Percentiles rank a stretch among this genome's conserved stretches.
Evolutionary conservation across 108 stramenopile species (phyloP).

Genomic region (Nitzschia sp.): DNA sequence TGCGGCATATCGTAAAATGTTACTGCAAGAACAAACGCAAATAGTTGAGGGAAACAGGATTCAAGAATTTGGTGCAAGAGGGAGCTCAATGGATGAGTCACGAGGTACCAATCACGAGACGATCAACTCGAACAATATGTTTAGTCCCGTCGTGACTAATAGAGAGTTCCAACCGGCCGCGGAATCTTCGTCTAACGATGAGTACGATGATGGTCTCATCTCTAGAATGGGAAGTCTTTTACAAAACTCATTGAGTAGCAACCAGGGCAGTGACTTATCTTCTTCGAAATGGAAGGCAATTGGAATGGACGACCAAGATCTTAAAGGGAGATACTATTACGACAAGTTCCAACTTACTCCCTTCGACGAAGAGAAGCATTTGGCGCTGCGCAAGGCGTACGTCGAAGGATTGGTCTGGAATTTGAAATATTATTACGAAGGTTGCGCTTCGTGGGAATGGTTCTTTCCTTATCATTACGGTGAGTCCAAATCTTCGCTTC

Average conservation of each 20-base stretch:
- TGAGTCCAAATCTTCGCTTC: no score
- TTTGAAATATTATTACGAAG: slow-evolving; percentile 92
- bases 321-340: slow-evolving; percentile 90
- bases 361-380: slow-evolving; percentile 83
- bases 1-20: slow-evolving; percentile 65
- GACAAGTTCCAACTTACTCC: slow-evolving; percentile 92
- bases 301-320: slow-evolving; percentile 53
- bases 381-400: slow-evolving; percentile 84
- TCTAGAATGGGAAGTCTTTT: slow-evolving; percentile 45
- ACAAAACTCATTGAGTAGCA: slow-evolving; percentile 37
- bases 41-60: slow-evolving; percentile 1
- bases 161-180: slow-evolving; percentile 27
- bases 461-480: slow-evolving; percentile 98
- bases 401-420: slow-evolving; percentile 96
- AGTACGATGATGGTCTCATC: slow-evolving; percentile 48
- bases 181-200: slow-evolving; percentile 30
- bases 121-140: slow-evolving; percentile 9
- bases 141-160: slow-evolving; percentile 48
- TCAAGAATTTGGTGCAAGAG: background rate
- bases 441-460: slow-evolving; percentile 96
- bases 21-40: slow-evolving; percentile 16
- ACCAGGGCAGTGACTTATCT: slow-evolving; percentile 24
- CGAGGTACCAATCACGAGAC: background rate
- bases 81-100: background rate
- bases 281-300: slow-evolving; percentile 12